Evolutionary conservation across 1,284 basidiomycete species (phyloP), one percentile per base, ranked within the genome.

Genomic region (Erythrobasidium hasegawianum): DNA sequence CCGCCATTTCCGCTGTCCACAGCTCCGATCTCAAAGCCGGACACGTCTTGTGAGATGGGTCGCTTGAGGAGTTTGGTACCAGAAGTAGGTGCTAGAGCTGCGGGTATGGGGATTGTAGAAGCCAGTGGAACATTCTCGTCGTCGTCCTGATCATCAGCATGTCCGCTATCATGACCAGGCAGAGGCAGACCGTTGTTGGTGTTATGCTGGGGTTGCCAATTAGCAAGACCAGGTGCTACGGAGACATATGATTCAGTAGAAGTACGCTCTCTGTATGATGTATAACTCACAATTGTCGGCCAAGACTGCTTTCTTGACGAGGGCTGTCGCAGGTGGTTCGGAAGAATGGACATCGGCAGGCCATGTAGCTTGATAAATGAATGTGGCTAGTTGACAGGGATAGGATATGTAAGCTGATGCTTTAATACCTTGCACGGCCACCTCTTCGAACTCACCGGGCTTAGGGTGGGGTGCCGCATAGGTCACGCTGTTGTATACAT

Each of bases 21-120:
- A 47, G 22, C 16, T 24, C 43, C 43, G 8, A 24, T 5, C 43
- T 47, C 43, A 14, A 47, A 24, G 16, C 43, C 43, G 4, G 43
- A 47, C 14, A 47, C 22, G 8, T 47, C 43, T 24, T 47, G 43
- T 3, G 61, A 64, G 22, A 65, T 49, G 14, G 62, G 62, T 39
- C 62, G 22, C 45, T 65, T 65, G 3, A 65, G 56, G 41, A 52
- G 38, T 16, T 65, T 57, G 9, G 62, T 50, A 13, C 62, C 62
- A 47, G 55, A 55, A 29, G 62, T 56, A 10, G 62, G 62, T 16
- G 62, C 62, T 3, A 65, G 56, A 10, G 62, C 29, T 9, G 56
- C 62, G 40, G 62, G 62, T 20, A 65, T 56, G 14, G 62, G 55
- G 1, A 24, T 20, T 5, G 62, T 24, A 14, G 43, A n/a, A 18